A percentile compares a stretch with the other conserved stretches of the same genome.
These are phyloP conservation scores for Alternaria alternata DNA, from an alignment of 2,329 filamentous ascomycete genomes.

Conservation along the genomic window DNA sequence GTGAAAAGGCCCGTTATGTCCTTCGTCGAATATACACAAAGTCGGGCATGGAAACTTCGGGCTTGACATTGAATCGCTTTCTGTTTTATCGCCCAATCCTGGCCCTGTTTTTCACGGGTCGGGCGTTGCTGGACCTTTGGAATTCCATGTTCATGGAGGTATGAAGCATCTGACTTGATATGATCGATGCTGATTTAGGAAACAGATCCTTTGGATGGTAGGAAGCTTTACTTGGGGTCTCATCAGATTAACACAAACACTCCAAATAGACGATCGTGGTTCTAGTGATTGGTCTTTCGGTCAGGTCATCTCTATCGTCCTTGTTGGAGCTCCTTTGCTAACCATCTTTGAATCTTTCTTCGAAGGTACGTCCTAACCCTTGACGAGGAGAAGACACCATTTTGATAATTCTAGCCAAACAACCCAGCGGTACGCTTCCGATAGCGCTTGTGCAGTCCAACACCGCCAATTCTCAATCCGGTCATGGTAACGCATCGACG, in stretches of 20 bases:
- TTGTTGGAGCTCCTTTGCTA: background rate
- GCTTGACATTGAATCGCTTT: background rate
- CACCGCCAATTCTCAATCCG: no score
- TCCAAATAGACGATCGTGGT: background rate
- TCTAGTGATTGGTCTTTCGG: background rate
- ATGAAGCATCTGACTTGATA: background rate
- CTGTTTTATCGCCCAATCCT: background rate
- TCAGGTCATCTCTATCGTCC: background rate
- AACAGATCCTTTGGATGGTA: background rate
- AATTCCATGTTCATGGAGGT: background rate
- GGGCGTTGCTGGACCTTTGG: background rate
- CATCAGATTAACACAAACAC: background rate
- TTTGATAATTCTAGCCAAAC: no score
- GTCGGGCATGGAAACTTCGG: background rate
- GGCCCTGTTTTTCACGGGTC: background rate
- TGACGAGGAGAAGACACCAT: no score
- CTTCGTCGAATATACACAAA: background rate
- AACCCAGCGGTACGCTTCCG: no score
- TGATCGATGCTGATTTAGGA: background rate
- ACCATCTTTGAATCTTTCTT: background rate
- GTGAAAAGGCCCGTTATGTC: accelerated
- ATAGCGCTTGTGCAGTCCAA: no score
- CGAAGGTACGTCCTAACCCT: background rate
- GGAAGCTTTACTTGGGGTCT: background rate
- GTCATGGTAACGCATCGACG: no score